Conservation (phyloP, 1,284 basidiomycete genomes). For the Athelia sp. region DNA sequence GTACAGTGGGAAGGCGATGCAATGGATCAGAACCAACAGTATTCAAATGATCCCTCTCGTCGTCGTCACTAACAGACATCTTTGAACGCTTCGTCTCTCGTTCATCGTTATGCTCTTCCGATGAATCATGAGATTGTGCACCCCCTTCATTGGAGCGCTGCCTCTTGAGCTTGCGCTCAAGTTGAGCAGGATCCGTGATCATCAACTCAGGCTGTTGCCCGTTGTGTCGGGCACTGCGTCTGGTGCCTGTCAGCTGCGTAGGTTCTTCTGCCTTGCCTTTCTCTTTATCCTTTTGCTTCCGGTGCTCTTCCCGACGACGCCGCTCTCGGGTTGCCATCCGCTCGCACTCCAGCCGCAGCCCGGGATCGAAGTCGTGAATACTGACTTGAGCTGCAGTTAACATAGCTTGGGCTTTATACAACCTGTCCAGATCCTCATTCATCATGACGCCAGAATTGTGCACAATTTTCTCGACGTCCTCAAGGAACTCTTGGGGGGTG, state of each 20-base stretch:
- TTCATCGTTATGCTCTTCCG: constrained; percentile 42
- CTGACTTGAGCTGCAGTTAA: constrained; percentile 83
- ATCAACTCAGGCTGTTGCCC: constrained; percentile 65
- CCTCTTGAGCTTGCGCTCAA: constrained; percentile 71
- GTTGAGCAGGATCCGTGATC: constrained; percentile 65
- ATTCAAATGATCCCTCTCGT: constrained; percentile 41
- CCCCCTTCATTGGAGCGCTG: constrained; percentile 57
- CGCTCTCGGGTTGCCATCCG: constrained; percentile 81
- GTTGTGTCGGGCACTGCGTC: constrained; percentile 67
- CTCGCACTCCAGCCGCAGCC: constrained; percentile 82
- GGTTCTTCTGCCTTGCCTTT: constrained; percentile 21
- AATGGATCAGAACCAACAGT: constrained; percentile 28
- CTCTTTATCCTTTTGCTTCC: constrained; percentile 34
- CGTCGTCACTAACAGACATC: constrained; percentile 31
- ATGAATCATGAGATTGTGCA: constrained; percentile 49
- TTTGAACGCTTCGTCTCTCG: constrained; percentile 52
- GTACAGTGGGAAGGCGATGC: constrained; percentile 28
- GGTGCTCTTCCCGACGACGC: constrained; percentile 59
- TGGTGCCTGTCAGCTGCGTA: constrained; percentile 34
- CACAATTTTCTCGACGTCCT: constrained; percentile 86
- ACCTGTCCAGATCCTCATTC: constrained; percentile 69
- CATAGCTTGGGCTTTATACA: constrained; percentile 88
- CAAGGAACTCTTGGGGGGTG: constrained; percentile 83
- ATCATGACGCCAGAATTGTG: constrained; percentile 74
- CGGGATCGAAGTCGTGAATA: constrained; percentile 84